Percentiles rank a stretch among this genome's conserved stretches.
Evolutionary conservation across 164 flowering plant species (phyloP).

Genomic region (Aristolochia californica): DNA sequence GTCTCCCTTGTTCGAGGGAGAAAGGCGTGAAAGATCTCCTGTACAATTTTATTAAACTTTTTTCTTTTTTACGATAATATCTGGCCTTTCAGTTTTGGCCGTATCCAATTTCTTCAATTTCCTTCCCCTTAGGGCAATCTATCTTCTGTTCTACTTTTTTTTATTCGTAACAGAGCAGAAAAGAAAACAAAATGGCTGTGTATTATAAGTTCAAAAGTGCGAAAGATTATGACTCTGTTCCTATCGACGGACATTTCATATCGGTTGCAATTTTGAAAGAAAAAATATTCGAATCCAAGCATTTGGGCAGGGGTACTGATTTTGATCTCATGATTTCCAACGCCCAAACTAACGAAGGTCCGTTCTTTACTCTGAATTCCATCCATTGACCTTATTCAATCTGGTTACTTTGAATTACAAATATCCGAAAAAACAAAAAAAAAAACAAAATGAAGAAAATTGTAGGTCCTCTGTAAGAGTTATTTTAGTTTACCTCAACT

Average conservation of each 20-base stretch:
- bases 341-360: conserved; percentile 97
- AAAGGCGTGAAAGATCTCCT: too few relatives aligned
- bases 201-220: conserved; percentile 99
- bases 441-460: too few relatives aligned
- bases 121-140: conserved; percentile 5
- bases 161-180: conserved; percentile 2
- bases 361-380: conserved; percentile 25
- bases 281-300: conserved; percentile 97
- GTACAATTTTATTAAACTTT: too few relatives aligned
- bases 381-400: conserved; percentile 5
- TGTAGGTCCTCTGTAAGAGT: too few relatives aligned
- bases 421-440: too few relatives aligned
- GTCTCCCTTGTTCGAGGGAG: too few relatives aligned
- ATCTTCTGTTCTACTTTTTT: neutral
- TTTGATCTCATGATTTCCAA: conserved; percentile 93
- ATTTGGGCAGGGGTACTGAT: conserved; percentile 93
- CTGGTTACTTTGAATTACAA: neutral
- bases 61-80: neutral
- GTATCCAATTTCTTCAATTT: conserved; percentile 1
- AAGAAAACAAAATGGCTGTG: conserved; percentile 63
- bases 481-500: too few relatives aligned
- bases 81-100: conserved; percentile 6
- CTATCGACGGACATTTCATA: conserved; percentile 92
- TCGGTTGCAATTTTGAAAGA: conserved; percentile 85
- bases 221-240: conserved; percentile 84